Evolutionary conservation across 768 basidiomycete species (phyloP).

Genomic region (Candolleomyces eurysporus): DNA sequence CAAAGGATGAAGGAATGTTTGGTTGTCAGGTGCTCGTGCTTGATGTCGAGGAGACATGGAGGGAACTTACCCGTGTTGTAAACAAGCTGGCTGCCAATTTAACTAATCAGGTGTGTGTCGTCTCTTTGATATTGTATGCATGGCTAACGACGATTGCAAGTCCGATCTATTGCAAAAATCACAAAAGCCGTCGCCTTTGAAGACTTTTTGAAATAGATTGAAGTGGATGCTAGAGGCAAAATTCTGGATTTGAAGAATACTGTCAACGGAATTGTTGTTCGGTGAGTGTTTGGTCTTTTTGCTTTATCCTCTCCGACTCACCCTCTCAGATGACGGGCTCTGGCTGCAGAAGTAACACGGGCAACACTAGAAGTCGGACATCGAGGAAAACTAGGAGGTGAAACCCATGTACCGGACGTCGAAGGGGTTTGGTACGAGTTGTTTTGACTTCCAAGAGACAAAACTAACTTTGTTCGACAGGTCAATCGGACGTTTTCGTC

Average conservation of each 20-base stretch:
- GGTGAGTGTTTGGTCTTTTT: no score
- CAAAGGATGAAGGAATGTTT: constrained; percentile 82
- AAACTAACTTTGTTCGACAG: no score
- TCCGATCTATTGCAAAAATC: constrained; percentile 86
- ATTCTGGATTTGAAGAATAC: constrained; percentile 78
- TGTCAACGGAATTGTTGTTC: constrained; percentile 58
- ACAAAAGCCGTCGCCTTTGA: constrained; percentile 93
- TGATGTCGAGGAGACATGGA: constrained; percentile 91
- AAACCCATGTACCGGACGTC: constrained; percentile 84
- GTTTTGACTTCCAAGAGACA: no score
- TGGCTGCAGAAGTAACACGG: constrained; percentile 81
- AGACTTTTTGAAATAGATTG: constrained; percentile 87
- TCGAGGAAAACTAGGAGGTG: constrained; percentile 86
- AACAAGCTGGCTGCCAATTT: constrained; percentile 80
- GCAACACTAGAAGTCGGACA: constrained; percentile 85
- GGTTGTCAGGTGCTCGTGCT: constrained; percentile 83
- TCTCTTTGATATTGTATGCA: no score
- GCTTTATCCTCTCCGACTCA: no score
- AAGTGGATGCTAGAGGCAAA: constrained; percentile 88
- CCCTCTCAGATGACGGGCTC: constrained; percentile 44
- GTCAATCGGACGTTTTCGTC: constrained; percentile 79
- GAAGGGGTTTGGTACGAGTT: constrained; percentile 88
- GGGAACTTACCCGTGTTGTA: constrained; percentile 75
- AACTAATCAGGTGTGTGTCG: constrained; percentile 55
- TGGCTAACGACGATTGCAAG: constrained; percentile 24